These are phyloP conservation scores for Herpotrichia juniperi DNA, from an alignment of 2,329 filamentous ascomycete genomes.

Conservation along the genomic window DNA sequence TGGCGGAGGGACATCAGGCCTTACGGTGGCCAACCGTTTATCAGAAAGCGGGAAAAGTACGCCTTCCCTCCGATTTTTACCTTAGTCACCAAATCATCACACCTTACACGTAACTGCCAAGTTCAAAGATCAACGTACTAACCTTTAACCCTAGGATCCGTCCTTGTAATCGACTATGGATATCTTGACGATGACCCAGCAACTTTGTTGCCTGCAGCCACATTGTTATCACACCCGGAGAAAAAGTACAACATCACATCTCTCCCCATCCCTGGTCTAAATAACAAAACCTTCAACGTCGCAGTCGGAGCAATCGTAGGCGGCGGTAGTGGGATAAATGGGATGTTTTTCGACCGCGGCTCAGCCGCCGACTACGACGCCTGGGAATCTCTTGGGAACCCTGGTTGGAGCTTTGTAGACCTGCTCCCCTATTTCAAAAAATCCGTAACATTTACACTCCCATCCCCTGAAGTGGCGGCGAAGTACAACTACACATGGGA, in stretches of 20 bases:
- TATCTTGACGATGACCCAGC: constrained; percentile 31
- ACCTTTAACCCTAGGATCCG: not conserved
- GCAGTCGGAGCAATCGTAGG: constrained; percentile 39
- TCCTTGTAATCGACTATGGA: constrained; percentile 34
- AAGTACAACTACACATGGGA: constrained; percentile 22
- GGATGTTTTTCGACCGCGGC: constrained; percentile 47
- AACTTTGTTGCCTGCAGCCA: constrained; percentile 31
- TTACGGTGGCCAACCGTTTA: constrained; percentile 27
- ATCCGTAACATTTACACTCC: constrained; percentile 13
- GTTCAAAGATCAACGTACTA: too few relatives aligned
- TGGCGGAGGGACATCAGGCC: constrained; percentile 27
- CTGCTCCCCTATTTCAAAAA: constrained; percentile 40
- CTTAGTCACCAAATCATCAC: not conserved
- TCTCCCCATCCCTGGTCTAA: constrained; percentile 27
- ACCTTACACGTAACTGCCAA: not conserved
- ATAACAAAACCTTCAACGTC: constrained; percentile 23
- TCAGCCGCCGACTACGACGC: constrained; percentile 53
- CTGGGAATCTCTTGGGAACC: constrained; percentile 64
- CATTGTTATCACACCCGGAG: constrained; percentile 19
- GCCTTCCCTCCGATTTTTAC: too few relatives aligned
- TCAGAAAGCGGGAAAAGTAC: constrained; percentile 14
- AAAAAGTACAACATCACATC: constrained; percentile 29
- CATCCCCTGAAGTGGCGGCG: constrained; percentile 7
- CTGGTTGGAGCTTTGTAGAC: constrained; percentile 47
- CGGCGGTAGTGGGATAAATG: constrained; percentile 46